A percentile compares a stretch with the other conserved stretches of the same genome.
phyloP scores from a whole-genome alignment of 805 yeast species.

The Saccharomyces mikatae region DNA sequence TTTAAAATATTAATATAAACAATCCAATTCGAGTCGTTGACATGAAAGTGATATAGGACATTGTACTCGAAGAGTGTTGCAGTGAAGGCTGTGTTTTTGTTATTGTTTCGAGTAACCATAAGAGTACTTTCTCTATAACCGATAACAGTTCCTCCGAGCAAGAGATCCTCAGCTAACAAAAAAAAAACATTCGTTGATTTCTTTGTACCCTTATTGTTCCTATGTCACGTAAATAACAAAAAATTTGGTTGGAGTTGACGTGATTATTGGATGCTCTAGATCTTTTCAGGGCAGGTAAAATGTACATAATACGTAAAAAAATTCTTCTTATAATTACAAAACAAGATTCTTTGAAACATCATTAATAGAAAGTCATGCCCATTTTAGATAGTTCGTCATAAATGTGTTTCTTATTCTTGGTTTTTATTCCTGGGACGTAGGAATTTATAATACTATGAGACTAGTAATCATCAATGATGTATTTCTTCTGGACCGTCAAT shows the following conservation, averaged over 20 bases:
- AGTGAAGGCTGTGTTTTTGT: neutral
- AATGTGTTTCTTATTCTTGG: neutral
- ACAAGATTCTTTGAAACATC: neutral
- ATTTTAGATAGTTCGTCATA: neutral
- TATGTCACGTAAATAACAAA: neutral
- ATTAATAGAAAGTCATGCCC: neutral
- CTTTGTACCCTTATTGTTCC: neutral
- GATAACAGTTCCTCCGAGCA: neutral
- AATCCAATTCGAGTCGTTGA: neutral
- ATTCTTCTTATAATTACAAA: neutral
- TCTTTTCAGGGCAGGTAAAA: no score
- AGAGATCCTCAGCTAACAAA: no score
- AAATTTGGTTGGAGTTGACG: neutral
- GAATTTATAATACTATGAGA: neutral
- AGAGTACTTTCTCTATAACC: neutral
- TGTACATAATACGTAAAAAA: neutral
- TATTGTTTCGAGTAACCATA: neutral
- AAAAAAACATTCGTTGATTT: neutral
- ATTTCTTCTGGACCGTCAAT: conserved; percentile 31
- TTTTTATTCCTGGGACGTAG: neutral
- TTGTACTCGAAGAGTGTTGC: neutral
- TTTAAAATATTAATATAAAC: neutral
- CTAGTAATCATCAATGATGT: neutral
- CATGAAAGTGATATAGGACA: neutral
- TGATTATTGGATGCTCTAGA: neutral